Conservation (phyloP, 768 basidiomycete genomes). For the Leccinum ochraceum region DNA sequence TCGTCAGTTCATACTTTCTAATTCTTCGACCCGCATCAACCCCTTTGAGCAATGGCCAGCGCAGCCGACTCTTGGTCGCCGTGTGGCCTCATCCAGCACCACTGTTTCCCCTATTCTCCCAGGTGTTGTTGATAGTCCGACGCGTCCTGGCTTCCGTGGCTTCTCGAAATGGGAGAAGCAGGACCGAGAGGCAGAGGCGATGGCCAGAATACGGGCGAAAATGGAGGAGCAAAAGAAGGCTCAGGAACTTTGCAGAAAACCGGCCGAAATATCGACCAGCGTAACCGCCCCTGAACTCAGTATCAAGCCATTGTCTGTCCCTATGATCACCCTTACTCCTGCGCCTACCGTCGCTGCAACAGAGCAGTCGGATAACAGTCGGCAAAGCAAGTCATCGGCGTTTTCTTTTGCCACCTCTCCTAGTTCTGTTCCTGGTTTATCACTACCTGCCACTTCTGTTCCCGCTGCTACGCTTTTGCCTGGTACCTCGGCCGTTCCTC, state of each 20-base stretch:
- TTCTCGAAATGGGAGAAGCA: constrained; percentile 88
- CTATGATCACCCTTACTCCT: constrained; percentile 32
- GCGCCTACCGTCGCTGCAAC: constrained; percentile 15
- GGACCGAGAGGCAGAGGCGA: constrained; percentile 77
- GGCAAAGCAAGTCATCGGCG: constrained; percentile 20
- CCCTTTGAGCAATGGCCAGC: constrained; percentile 43
- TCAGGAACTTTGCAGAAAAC: constrained; percentile 38
- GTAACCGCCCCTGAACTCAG: constrained; percentile 25
- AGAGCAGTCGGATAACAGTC: constrained; percentile 4
- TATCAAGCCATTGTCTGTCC: constrained; percentile 23
- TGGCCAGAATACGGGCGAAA: constrained; percentile 66
- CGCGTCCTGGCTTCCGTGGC: constrained; percentile 42
- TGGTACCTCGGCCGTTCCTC: constrained; percentile 6
- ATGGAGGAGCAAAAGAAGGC: constrained; percentile 46
- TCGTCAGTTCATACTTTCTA: constrained; percentile 49
- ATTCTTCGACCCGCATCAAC: constrained; percentile 47
- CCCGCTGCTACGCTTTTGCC: constrained; percentile 16
- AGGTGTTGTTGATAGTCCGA: constrained; percentile 56
- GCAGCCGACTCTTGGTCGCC: constrained; percentile 42
- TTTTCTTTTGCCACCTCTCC: constrained; percentile 18
- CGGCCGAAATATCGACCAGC: constrained; percentile 31
- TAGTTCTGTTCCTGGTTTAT: constrained; percentile 9
- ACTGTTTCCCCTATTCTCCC: constrained; percentile 28
- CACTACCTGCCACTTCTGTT: background rate
- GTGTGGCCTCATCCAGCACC: constrained; percentile 41